phyloP scores from a whole-genome alignment of 345 rosid species.

The Zanthoxylum bungeanum region DNA sequence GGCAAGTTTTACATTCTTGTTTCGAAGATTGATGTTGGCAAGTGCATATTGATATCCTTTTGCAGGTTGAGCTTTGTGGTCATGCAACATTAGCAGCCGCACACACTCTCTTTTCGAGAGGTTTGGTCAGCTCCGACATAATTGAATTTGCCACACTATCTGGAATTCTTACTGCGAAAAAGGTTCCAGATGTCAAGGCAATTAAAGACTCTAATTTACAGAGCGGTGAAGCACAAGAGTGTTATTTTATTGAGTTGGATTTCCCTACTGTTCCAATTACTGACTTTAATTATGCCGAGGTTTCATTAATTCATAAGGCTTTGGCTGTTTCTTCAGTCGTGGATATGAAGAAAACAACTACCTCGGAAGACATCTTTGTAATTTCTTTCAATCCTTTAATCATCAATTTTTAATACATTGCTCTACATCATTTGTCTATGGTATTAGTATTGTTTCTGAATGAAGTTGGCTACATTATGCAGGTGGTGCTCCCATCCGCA shows the following conservation, averaged over 20 bases:
- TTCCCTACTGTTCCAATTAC: conserved; percentile 40
- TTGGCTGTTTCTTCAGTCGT: conserved; percentile 43
- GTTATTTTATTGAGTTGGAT: conserved; percentile 48
- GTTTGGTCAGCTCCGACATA: conserved; percentile 40
- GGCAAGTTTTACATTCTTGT: no score
- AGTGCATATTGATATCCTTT: not conserved
- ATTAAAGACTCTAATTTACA: conserved; percentile 14
- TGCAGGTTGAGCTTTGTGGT: conserved; percentile 74
- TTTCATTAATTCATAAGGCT: conserved; percentile 41
- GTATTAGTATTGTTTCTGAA: not conserved
- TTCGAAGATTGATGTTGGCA: no score
- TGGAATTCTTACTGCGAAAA: conserved; percentile 64
- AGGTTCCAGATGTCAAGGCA: conserved; percentile 26
- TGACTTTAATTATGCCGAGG: conserved; percentile 34
- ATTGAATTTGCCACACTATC: conserved; percentile 71
- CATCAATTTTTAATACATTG: no score
- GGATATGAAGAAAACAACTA: conserved; percentile 49
- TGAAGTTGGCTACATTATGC: conserved; percentile 3
- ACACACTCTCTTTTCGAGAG: conserved; percentile 53
- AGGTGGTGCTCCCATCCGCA: conserved; percentile 66
- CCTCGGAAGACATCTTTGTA: conserved; percentile 44
- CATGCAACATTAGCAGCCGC: conserved; percentile 91
- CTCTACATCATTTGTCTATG: not conserved
- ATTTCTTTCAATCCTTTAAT: not conserved
- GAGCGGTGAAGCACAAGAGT: conserved; percentile 30